Evolutionary conservation across 257 asterid genomes (phyloP).

Genomic region (Thymus mandschuricus): DNA sequence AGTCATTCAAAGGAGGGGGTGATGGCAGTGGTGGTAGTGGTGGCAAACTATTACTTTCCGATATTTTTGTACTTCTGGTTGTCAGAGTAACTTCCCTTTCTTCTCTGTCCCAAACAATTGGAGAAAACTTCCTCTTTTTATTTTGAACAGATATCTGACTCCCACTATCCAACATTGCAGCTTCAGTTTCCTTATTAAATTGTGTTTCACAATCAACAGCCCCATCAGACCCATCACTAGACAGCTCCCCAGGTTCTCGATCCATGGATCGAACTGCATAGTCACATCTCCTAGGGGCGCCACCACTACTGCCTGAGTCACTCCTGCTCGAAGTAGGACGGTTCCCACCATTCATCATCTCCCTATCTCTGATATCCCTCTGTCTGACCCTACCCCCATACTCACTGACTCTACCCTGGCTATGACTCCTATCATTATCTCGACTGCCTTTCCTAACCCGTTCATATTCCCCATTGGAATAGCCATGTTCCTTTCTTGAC

Average conservation of each 20-base stretch:
- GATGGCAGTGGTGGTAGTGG: conserved; percentile 41
- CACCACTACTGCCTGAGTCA: conserved; percentile 54
- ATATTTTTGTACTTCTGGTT: conserved; percentile 39
- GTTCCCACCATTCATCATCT: conserved; percentile 43
- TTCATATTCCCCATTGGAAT: conserved; percentile 54
- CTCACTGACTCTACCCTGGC: conserved; percentile 39
- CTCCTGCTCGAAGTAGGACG: conserved; percentile 53
- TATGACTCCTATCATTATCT: conserved; percentile 44
- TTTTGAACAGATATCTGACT: conserved; percentile 32
- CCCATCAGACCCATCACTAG: conserved; percentile 84
- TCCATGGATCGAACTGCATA: conserved; percentile 39
- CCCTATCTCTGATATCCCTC: conserved; percentile 64
- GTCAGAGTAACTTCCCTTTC: conserved; percentile 47
- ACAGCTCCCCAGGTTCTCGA: conserved; percentile 90
- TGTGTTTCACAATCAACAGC: conserved; percentile 34
- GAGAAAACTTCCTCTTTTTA: conserved; percentile 78
- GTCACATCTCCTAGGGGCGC: conserved; percentile 42
- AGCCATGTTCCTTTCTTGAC: conserved; percentile 48
- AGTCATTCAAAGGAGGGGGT: conserved; percentile 33
- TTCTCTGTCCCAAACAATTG: conserved; percentile 90
- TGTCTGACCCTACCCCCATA: conserved; percentile 50
- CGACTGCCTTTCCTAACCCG: conserved; percentile 45
- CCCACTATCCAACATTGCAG: conserved; percentile 48
- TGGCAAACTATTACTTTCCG: conserved; percentile 37
- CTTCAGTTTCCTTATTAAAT: conserved; percentile 37